Percentiles rank a stretch among this genome's conserved stretches.
Evolutionary conservation across 78 protist species (phyloP).

Genomic region (Thecamonas trahens): DNA sequence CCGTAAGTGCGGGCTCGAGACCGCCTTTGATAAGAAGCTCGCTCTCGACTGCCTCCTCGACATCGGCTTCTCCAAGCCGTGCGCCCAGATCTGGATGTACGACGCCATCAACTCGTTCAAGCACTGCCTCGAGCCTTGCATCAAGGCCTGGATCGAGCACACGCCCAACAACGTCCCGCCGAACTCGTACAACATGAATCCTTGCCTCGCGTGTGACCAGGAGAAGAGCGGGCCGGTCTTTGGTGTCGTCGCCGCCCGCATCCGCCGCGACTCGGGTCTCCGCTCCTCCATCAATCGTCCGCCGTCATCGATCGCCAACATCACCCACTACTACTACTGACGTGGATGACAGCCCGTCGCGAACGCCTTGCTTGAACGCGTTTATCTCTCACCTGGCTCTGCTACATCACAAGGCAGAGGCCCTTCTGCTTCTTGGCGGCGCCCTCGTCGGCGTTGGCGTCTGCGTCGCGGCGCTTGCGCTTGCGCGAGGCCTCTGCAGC

Average conservation of each 20-base stretch:
- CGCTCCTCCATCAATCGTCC: slow-evolving; percentile 53
- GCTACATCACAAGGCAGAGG: too few relatives aligned
- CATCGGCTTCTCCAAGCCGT: slow-evolving; percentile 30
- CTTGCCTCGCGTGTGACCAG: slow-evolving; percentile 62
- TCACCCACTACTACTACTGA: slow-evolving; percentile 54
- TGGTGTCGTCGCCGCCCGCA: slow-evolving; percentile 43
- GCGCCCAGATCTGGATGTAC: slow-evolving; percentile 53
- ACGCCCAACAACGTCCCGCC: slow-evolving; percentile 60
- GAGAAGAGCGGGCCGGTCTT: slow-evolving; percentile 61
- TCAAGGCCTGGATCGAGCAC: slow-evolving; percentile 25
- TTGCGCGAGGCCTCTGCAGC: too few relatives aligned
- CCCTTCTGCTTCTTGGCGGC: too few relatives aligned
- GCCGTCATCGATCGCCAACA: slow-evolving; percentile 29
- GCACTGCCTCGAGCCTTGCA: slow-evolving; percentile 41
- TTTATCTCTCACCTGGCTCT: too few relatives aligned
- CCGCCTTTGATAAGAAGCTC: slow-evolving; percentile 13
- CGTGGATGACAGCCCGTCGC: too few relatives aligned
- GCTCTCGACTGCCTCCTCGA: slow-evolving; percentile 40
- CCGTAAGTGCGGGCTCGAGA: slow-evolving; percentile 41
- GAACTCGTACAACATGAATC: slow-evolving; percentile 25
- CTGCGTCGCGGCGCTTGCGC: too few relatives aligned
- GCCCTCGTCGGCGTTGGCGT: too few relatives aligned
- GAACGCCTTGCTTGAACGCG: too few relatives aligned
- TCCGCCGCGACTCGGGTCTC: slow-evolving; percentile 55
- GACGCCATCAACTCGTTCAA: slow-evolving; percentile 36